These are phyloP conservation scores for Adansonia madagascariensis DNA, from an alignment of 441 rosid species.

Conservation along the genomic window DNA sequence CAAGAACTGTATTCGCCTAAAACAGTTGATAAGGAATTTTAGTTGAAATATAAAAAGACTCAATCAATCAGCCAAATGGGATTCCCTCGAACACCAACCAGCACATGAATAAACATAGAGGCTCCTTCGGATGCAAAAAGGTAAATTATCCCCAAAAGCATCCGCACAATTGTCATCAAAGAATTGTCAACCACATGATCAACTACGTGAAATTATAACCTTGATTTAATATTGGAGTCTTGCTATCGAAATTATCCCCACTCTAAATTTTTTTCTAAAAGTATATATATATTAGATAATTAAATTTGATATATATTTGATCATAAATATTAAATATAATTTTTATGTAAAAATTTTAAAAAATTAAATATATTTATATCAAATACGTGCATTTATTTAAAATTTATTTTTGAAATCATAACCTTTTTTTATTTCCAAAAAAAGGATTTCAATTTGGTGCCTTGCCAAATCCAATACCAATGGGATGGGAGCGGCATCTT, in stretches of 20 bases:
- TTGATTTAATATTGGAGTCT: neutral
- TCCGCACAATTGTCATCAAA: neutral
- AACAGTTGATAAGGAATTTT: neutral
- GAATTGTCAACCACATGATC: neutral
- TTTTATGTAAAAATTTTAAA: too few relatives aligned
- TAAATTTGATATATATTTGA: too few relatives aligned
- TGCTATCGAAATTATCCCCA: too few relatives aligned
- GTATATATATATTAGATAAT: too few relatives aligned
- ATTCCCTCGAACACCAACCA: neutral
- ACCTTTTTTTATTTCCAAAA: too few relatives aligned
- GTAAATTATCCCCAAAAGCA: conserved; percentile 1
- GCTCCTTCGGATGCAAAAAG: neutral
- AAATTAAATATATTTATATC: too few relatives aligned
- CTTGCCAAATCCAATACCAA: neutral
- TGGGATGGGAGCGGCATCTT: conserved; percentile 6
- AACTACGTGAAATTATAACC: neutral
- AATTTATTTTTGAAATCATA: too few relatives aligned
- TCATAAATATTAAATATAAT: too few relatives aligned
- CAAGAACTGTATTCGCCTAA: neutral
- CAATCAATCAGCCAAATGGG: conserved; percentile 16
- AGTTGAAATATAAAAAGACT: conserved; percentile 8
- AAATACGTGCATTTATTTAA: too few relatives aligned
- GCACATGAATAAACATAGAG: neutral
- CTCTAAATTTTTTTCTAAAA: too few relatives aligned
- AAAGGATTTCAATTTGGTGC: too few relatives aligned